phyloP scores from a whole-genome alignment of 345 rosid genomes.

The Citrus trifoliata region DNA sequence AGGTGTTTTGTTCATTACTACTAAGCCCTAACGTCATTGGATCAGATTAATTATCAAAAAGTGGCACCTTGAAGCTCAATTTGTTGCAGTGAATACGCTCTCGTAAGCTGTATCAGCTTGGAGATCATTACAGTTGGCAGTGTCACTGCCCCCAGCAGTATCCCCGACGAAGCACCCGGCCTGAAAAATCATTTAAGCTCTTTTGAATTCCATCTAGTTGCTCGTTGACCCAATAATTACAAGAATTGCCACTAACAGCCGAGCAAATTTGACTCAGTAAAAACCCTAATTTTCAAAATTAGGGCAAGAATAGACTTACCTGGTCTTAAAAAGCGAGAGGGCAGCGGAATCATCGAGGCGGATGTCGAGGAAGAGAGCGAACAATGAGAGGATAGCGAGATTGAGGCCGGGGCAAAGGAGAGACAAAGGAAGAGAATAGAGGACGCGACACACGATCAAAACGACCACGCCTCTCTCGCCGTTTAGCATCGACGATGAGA shows the following conservation, averaged over 20 bases:
- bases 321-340: conserved; percentile 45
- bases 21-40: neutral
- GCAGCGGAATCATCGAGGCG: conserved; percentile 42
- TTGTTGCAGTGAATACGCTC: conserved; percentile 52
- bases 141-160: conserved; percentile 76
- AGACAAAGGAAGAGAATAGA: conserved; percentile 56
- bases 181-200: conserved; percentile 29
- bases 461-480: conserved; percentile 88
- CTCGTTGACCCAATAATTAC: neutral
- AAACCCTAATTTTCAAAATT: neutral
- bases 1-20: neutral
- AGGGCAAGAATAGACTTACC: conserved; percentile 25
- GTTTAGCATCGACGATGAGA: conserved; percentile 34
- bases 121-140: conserved; percentile 77
- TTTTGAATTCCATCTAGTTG: neutral
- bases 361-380: conserved; percentile 66
- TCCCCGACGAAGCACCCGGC: conserved; percentile 86
- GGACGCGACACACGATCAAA: conserved; percentile 46
- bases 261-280: neutral
- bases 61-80: conserved; percentile 52
- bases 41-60: neutral
- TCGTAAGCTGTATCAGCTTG: conserved; percentile 66
- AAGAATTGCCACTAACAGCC: neutral
- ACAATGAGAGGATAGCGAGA: conserved; percentile 52
- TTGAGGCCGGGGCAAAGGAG: conserved; percentile 66